Percentiles rank a stretch among this genome's conserved stretches.
phyloP scores from a whole-genome alignment of 495 filamentous ascomycete genomes.

The Penicillium nucicola region DNA sequence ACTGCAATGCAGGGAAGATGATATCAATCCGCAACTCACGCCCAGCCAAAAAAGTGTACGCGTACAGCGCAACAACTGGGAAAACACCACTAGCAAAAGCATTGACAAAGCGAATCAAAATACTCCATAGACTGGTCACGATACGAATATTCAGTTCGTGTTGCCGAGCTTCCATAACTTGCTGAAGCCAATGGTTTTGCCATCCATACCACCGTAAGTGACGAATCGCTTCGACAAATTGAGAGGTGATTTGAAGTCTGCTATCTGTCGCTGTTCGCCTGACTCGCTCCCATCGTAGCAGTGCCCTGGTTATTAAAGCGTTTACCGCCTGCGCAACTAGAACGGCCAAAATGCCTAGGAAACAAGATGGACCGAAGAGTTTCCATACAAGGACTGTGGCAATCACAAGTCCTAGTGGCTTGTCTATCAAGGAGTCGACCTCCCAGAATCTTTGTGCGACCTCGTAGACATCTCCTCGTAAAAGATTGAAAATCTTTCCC shows the following conservation, averaged over 20 bases:
- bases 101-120: slow-evolving; percentile 60
- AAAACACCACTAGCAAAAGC: slow-evolving; percentile 64
- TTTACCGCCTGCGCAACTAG: slow-evolving; percentile 64
- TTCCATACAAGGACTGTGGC: slow-evolving; percentile 68
- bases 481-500: slow-evolving; percentile 80
- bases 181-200: slow-evolving; percentile 73
- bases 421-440: slow-evolving; percentile 60
- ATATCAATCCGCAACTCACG: slow-evolving; percentile 67
- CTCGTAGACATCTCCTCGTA: slow-evolving; percentile 78
- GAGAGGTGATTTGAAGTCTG: slow-evolving; percentile 69
- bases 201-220: slow-evolving; percentile 85
- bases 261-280: slow-evolving; percentile 66
- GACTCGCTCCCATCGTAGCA: slow-evolving; percentile 60
- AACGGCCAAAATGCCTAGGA: slow-evolving; percentile 65
- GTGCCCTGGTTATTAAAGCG: slow-evolving; percentile 53
- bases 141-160: slow-evolving; percentile 64
- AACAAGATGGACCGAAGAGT: slow-evolving; percentile 74
- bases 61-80: slow-evolving; percentile 74
- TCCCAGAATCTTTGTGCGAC: slow-evolving; percentile 84
- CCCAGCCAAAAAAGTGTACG: slow-evolving; percentile 67
- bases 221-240: slow-evolving; percentile 81
- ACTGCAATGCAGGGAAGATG: slow-evolving; percentile 76
- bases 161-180: slow-evolving; percentile 67
- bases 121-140: slow-evolving; percentile 58
- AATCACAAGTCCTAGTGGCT: slow-evolving; percentile 65